phyloP scores from a whole-genome alignment of 257 asterid genomes.

The Anisodus tanguticus region DNA sequence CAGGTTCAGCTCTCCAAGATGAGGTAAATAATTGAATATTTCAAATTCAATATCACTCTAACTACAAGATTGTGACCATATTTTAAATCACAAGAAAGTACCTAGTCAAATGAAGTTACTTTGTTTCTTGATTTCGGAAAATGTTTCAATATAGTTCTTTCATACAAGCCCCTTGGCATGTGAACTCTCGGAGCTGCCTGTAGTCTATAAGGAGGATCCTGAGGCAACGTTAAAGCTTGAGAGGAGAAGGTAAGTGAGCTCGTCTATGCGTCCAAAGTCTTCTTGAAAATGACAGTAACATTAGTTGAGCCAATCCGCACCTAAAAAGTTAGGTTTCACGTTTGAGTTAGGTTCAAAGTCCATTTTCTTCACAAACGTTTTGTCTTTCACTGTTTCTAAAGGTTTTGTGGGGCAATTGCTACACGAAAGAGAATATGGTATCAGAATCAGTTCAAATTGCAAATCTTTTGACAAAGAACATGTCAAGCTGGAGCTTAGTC shows the following conservation, averaged over 20 bases:
- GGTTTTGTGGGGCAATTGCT: not conserved
- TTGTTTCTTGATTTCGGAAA: not conserved
- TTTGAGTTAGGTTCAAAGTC: not conserved
- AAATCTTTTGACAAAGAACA: not conserved
- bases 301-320: not conserved
- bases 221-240: slow-evolving; percentile 44
- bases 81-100: not conserved
- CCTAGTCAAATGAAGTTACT: not conserved
- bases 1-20: slow-evolving; percentile 60
- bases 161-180: slow-evolving; percentile 65
- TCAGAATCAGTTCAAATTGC: not conserved
- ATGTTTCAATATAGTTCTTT: slow-evolving; percentile 55
- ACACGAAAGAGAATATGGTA: no score
- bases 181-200: slow-evolving; percentile 64
- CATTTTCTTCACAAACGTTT: not conserved
- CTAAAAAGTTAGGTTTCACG: not conserved
- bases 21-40: slow-evolving; percentile 44
- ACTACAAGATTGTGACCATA: not conserved
- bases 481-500: not conserved
- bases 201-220: slow-evolving; percentile 50
- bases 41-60: not conserved
- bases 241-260: slow-evolving; percentile 48
- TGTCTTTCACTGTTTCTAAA: not conserved
- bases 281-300: not conserved
- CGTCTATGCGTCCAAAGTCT: not conserved